A percentile compares a stretch with the other conserved stretches of the same genome.
phyloP scores from a whole-genome alignment of 2,329 filamentous ascomycete genomes.

The Colletotrichum simmondsii region DNA sequence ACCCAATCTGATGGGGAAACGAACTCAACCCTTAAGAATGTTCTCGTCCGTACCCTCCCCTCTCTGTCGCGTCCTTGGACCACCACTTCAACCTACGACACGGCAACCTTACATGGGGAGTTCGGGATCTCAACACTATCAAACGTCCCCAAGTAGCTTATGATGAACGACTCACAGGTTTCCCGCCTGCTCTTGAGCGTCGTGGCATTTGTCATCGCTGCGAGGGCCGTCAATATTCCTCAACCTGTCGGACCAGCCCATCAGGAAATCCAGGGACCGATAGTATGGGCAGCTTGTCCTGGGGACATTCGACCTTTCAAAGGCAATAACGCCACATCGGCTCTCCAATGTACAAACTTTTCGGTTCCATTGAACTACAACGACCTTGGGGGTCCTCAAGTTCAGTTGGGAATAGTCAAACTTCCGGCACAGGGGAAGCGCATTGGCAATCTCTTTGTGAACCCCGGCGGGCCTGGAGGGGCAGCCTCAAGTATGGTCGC shows the following conservation, averaged over 20 bases:
- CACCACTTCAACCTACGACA: background rate
- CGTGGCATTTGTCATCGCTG: background rate
- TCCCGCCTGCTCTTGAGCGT: background rate
- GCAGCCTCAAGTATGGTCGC: slow-evolving; percentile 27
- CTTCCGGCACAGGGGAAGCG: slow-evolving; percentile 9
- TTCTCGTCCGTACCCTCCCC: background rate
- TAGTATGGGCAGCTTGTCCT: slow-evolving; percentile 15
- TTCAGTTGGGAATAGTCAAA: slow-evolving; percentile 21
- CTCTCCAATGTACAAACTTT: slow-evolving; percentile 23
- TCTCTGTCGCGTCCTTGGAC: background rate
- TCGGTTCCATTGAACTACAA: slow-evolving; percentile 13
- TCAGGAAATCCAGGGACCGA: background rate
- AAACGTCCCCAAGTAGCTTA: background rate
- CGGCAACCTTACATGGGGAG: background rate
- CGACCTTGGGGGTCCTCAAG: background rate
- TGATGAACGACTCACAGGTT: background rate
- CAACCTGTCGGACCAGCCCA: slow-evolving; percentile 9
- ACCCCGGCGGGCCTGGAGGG: slow-evolving; percentile 25
- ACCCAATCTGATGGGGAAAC: background rate
- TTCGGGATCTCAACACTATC: background rate
- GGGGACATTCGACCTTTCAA: slow-evolving; percentile 15
- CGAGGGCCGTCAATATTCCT: background rate
- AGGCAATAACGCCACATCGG: background rate
- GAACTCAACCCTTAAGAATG: background rate
- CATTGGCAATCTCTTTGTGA: slow-evolving; percentile 27